Percentiles rank a stretch among this genome's conserved stretches.
Conservation (phyloP, 1,284 basidiomycete species). For the Cystobasidium sp. region DNA sequence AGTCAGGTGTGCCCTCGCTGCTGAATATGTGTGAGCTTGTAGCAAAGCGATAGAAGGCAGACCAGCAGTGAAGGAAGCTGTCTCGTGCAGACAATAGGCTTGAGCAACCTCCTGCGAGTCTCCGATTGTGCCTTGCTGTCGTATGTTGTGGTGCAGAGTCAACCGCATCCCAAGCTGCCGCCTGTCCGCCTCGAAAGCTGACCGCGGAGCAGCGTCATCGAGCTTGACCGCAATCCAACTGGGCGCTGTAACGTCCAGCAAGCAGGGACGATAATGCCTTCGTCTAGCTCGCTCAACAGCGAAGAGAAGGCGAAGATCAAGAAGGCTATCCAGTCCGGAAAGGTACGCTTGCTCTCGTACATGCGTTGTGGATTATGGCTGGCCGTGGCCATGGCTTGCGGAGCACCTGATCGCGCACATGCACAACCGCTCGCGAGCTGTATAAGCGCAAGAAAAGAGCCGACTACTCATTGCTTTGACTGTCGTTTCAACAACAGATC, state of each 20-base stretch:
- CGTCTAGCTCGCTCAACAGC: slow-evolving; percentile 66
- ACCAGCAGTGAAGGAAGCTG: not conserved
- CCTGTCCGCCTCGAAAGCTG: slow-evolving; percentile 2
- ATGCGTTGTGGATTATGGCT: not conserved
- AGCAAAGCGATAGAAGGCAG: not conserved
- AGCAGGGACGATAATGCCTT: slow-evolving; percentile 63
- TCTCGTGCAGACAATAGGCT: no score
- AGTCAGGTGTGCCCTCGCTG: not conserved
- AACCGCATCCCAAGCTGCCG: not conserved
- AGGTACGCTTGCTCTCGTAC: slow-evolving; percentile 15
- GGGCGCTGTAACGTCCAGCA: not conserved
- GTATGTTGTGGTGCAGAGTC: slow-evolving; percentile 13
- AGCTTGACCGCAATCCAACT: slow-evolving; percentile 14
- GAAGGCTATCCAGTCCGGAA: slow-evolving; percentile 61
- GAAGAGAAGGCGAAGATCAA: slow-evolving; percentile 80
- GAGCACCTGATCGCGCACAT: slow-evolving; percentile 51
- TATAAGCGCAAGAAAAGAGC: not conserved
- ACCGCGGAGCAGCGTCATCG: slow-evolving; percentile 9
- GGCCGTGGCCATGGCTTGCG: not conserved
- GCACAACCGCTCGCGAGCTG: not conserved
- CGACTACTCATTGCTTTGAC: not conserved
- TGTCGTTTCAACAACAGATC: slow-evolving; percentile 63
- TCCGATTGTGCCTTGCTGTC: not conserved
- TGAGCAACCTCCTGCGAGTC: not conserved
- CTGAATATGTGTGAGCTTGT: not conserved